Conservation (phyloP, 164 flowering plant species). For the Akebia trifoliata region DNA sequence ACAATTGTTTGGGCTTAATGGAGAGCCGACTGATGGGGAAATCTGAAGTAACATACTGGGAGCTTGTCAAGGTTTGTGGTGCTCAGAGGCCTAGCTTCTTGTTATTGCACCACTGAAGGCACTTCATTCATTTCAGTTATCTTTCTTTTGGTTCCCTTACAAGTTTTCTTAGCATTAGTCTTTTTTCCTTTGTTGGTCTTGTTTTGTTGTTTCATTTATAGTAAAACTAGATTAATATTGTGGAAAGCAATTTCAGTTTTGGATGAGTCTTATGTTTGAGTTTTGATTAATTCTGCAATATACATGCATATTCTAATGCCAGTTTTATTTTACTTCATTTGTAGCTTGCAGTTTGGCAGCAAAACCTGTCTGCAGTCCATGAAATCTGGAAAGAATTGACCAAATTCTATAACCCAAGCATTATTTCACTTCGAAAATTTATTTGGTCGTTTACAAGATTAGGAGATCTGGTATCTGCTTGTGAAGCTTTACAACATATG, state of each 20-base stretch:
- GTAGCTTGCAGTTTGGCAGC: conserved; percentile 82
- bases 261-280: not conserved
- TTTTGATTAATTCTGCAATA: too few relatives aligned
- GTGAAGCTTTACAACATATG: conserved; percentile 59
- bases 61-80: conserved; percentile 67
- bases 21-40: conserved; percentile 52
- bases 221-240: not conserved
- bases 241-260: not conserved
- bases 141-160: not conserved
- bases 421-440: conserved; percentile 48
- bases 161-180: not conserved
- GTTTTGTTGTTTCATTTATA: not conserved
- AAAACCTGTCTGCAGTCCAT: conserved; percentile 52
- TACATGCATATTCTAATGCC: too few relatives aligned
- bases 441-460: conserved; percentile 62
- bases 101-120: not conserved
- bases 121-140: not conserved
- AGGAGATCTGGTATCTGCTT: conserved; percentile 65
- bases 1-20: conserved; percentile 66
- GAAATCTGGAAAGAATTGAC: conserved; percentile 62
- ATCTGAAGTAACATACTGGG: conserved; percentile 59
- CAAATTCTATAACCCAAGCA: conserved; percentile 45
- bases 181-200: not conserved
- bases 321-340: too few relatives aligned
- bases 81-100: not conserved